Evolutionary conservation across 768 basidiomycete species (phyloP), one percentile per base, ranked within the genome.

Genomic region (Mycena rebaudengoi): DNA sequence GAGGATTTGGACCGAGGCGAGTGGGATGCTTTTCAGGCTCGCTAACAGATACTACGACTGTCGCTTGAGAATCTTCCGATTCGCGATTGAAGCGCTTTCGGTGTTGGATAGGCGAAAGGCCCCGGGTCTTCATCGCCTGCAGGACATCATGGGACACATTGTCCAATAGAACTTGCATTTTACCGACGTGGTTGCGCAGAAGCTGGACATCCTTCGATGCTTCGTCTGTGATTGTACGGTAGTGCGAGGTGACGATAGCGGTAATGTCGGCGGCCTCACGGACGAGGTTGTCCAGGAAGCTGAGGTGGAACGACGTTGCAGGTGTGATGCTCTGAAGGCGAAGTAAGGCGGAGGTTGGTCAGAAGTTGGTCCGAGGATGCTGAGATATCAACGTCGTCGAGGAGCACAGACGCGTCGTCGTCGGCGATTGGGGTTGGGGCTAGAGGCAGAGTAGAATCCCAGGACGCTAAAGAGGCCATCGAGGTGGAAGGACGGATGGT

Each of bases 31-130:
- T 71, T 70, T 41, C 69, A 37, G 21, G 66, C 69, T 25, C 52
- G 21, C 41, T 35, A 12, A 21, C 41, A 13, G 62, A 44, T 13
- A 60, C 26, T 7, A 89, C 86, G 18, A 81, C 81, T 0, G 89
- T 91, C 23, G 71, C 70, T 54, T 87, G 84, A 1, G 90, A 91
- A 71, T 90, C 89, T 70, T 86, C 84, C n/a, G 90, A 91, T 48
- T 85, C 88, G 55, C 88, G 82, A 14, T 84, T 80, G 1, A 79
- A 77, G 39, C 81, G 79, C 62, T 63, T 64, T 20, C 62, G 68
- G 13, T 45, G 65, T 32, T 50, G 23, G 25, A 61, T 43, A 12
- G 80, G 67, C 26, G 72, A 67, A 26, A 83, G 72, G 13, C 80
- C 80, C 4, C 75, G 74, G 21, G 73, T 61, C 7, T 71, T 69